Evolutionary conservation across 2,329 filamentous ascomycete species (phyloP), one percentile per base, ranked within the genome.

Genomic region (Phyllosticta paracitricarpa): DNA sequence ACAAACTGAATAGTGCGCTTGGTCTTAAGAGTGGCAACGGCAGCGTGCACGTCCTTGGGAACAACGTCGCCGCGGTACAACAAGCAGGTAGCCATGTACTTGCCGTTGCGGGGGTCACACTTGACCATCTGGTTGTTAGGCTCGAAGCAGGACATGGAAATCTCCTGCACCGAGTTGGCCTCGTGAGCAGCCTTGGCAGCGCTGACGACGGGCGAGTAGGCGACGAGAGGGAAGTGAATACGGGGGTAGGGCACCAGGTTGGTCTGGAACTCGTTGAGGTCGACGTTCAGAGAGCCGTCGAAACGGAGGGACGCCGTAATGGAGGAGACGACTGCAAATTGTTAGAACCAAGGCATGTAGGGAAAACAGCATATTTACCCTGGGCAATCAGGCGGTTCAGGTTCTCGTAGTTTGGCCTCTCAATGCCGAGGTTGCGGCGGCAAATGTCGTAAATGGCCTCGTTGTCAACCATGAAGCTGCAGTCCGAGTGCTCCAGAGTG

Each of bases 121-220:
- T 88, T 85, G 62, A 89, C 86, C 86, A 89, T 89, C 77, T 89
- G 86, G 81, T 89, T 89, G 81, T 88, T 88, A 67, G 86, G 86
- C 78, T 89, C 86, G 71, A 89, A 89, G 77, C 86, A 62, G 57
- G 52, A 59, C 61, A 62, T 62, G 57, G 57, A 56, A 51, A 62
- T 97, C 83, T 97, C 94, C 80, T 91, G 89, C 68, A 97, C 93
- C 28, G 90, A 94, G 87, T 97, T 96, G 83, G 92, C 87, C 80
- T 94, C 89, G 72, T 94, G 89, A 56, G 86, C 84, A 75, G 88
- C 90, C 83, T 89, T 89, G 79, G 83, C 81, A 63, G 85, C 84
- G 24, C 85, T 88, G 65, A 89, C 81, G 67, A 89, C 86, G 33
- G 86, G 86, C 10, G 86, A 85, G 71, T 89, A 89, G 78, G 83